Base-by-base conservation (phyloP, 768 basidiomycete genomes). In the Austroboletus eburneus region DNA sequence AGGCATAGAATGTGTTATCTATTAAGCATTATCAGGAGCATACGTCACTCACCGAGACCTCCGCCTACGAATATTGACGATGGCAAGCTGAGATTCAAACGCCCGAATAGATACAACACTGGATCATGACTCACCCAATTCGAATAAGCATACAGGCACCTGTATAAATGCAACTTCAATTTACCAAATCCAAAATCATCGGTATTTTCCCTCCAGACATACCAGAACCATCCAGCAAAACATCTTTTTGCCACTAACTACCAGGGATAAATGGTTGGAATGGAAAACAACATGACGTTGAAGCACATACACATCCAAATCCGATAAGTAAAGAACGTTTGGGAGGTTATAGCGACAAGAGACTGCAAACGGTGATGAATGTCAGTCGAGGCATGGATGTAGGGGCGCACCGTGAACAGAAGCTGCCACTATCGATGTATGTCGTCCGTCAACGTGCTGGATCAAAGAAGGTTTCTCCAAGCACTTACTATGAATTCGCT, bases 241-340 rank as follows among this genome's bases (percentile, higher is more conserved):
- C 40, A 40, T 30, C 29, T 16, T 37, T 21, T 12, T 18, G n/a
- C 42, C 40, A n/a, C 20, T 34, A 30, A 53, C 51, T 53, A n/a
- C 7, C 16, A 41, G 21, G 2, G 25, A 0, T n/a, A 18, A 14
- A 20, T 27, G 17, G 9, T 39, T 20, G 16, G 14, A 2, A 13
- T 9, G 14, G 12, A 29, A 16, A 12, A 14, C 5, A 16, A 20
- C 18, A 20, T 27, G n/a, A n/a, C n/a, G n/a, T n/a, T n/a, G 23
- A 37, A 46, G 5, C 10, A 41, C 44, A 18, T 6, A 50, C 53
- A 48, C 22, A 9, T 54, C 48, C 47, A 54, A 25, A 55, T 43
- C 10, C 52, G 44, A 32, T 36, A 47, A 9, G 43, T 45, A 35
- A 55, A 48, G 32, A 48, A 55, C 22, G 35, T 24, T 7, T 48